These are phyloP conservation scores for Erysimum cheiranthoides DNA, from an alignment of 345 rosid genomes.

Conservation along the genomic window DNA sequence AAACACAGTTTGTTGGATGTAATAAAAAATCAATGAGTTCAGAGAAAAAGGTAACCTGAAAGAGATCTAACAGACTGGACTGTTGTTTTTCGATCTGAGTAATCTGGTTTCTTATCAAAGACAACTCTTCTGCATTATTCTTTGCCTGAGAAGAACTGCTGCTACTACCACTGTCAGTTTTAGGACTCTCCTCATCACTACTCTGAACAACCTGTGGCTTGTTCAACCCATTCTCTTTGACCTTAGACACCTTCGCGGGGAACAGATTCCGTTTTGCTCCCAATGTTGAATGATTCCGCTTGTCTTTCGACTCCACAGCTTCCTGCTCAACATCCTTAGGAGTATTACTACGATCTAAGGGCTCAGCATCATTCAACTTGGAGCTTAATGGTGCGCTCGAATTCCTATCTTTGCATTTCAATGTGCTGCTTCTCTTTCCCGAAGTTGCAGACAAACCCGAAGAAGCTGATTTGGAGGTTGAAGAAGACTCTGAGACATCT, in stretches of 20 bases:
- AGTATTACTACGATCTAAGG: not conserved
- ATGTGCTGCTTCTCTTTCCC: slow-evolving; percentile 35
- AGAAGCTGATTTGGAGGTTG: slow-evolving; percentile 50
- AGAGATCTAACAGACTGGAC: slow-evolving; percentile 70
- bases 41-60: slow-evolving; percentile 61
- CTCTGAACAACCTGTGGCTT: slow-evolving; percentile 64
- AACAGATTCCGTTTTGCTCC: slow-evolving; percentile 58
- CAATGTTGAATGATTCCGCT: slow-evolving; percentile 39
- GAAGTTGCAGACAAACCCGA: slow-evolving; percentile 10
- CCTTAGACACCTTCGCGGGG: slow-evolving; percentile 39
- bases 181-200: slow-evolving; percentile 53
- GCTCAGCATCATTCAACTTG: slow-evolving; percentile 13
- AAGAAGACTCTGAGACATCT: slow-evolving; percentile 49
- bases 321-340: slow-evolving; percentile 27
- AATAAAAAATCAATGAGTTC: not conserved
- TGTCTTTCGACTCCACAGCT: slow-evolving; percentile 44
- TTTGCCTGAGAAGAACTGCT: slow-evolving; percentile 47
- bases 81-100: slow-evolving; percentile 90
- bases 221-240: slow-evolving; percentile 50
- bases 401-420: slow-evolving; percentile 48
- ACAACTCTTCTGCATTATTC: slow-evolving; percentile 57
- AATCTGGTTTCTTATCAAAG: slow-evolving; percentile 70
- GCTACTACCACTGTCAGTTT: slow-evolving; percentile 27
- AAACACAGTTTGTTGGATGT: not conserved
- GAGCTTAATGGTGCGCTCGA: slow-evolving; percentile 30